A percentile compares a stretch with the other conserved stretches of the same genome.
Conservation (phyloP, 441 rosid genomes). For the Populus hybrid region DNA sequence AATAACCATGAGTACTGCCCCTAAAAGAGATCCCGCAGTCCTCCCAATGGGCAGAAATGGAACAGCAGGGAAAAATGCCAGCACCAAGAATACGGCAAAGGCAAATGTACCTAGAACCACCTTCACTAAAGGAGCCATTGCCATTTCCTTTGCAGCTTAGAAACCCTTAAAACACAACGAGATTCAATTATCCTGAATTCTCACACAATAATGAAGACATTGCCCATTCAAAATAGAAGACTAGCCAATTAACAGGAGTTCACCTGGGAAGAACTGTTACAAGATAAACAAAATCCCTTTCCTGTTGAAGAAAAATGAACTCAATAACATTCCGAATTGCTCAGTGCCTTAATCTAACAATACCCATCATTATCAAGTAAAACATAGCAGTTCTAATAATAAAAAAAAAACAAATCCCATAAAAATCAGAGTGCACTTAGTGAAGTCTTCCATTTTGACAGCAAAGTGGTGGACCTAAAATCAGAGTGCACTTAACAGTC, state of each 20-base stretch:
- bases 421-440: conserved; percentile 13
- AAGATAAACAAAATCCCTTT: background rate
- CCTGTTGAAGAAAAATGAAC: conserved; percentile 7
- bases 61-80: conserved; percentile 82
- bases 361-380: conserved; percentile 21
- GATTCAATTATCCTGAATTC: conserved; percentile 18
- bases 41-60: conserved; percentile 79
- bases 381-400: background rate
- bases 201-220: background rate
- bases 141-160: conserved; percentile 32
- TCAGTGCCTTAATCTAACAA: background rate
- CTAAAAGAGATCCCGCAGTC: conserved; percentile 81
- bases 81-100: conserved; percentile 70
- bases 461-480: background rate
- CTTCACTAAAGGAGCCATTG: conserved; percentile 44
- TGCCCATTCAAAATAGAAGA: background rate
- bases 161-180: conserved; percentile 36
- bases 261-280: conserved; percentile 8
- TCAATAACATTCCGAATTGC: background rate
- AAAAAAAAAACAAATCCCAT: no score
- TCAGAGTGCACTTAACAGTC: background rate
- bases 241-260: background rate
- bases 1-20: conserved; percentile 87
- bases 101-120: conserved; percentile 63
- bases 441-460: background rate